A percentile compares a stretch with the other conserved stretches of the same genome.
Conservation (phyloP, 2,329 filamentous ascomycete species). For the Penicillium rolfsii region DNA sequence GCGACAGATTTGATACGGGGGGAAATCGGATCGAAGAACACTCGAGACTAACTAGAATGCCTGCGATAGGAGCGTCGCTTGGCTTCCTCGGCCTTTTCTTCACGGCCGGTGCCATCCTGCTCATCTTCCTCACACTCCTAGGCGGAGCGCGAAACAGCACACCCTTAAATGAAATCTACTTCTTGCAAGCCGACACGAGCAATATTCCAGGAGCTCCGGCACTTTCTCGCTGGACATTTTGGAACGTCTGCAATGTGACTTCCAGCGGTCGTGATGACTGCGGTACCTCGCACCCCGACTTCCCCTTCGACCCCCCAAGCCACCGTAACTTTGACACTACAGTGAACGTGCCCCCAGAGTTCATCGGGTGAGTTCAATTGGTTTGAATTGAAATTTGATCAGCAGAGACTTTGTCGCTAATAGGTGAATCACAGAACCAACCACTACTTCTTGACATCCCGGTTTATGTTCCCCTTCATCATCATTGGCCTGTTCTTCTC, state of each 20-base stretch:
- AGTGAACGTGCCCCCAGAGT: constrained; percentile 55
- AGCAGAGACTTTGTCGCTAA: neutral
- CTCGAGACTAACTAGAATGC: constrained; percentile 13
- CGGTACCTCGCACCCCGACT: constrained; percentile 63
- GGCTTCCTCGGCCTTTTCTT: constrained; percentile 63
- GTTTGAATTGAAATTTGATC: constrained; percentile 4
- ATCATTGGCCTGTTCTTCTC: constrained; percentile 81
- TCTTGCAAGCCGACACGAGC: constrained; percentile 77
- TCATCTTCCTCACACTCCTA: constrained; percentile 69
- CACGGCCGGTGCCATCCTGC: constrained; percentile 62
- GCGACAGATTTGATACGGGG: neutral
- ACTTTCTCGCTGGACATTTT: constrained; percentile 85
- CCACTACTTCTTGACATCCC: constrained; percentile 80
- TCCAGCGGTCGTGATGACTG: constrained; percentile 65
- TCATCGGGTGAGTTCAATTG: constrained; percentile 54
- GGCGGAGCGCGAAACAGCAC: constrained; percentile 59
- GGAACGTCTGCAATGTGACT: constrained; percentile 73
- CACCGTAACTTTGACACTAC: constrained; percentile 62
- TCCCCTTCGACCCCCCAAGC: constrained; percentile 64
- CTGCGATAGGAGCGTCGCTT: constrained; percentile 55
- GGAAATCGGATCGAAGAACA: neutral
- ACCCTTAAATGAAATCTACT: constrained; percentile 77
- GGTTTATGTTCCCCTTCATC: constrained; percentile 92
- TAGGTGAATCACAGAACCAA: constrained; percentile 50
- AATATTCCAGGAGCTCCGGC: constrained; percentile 70